Conservation (phyloP, 139 green algal species). For the Edaphochlamys debaryana region DNA sequence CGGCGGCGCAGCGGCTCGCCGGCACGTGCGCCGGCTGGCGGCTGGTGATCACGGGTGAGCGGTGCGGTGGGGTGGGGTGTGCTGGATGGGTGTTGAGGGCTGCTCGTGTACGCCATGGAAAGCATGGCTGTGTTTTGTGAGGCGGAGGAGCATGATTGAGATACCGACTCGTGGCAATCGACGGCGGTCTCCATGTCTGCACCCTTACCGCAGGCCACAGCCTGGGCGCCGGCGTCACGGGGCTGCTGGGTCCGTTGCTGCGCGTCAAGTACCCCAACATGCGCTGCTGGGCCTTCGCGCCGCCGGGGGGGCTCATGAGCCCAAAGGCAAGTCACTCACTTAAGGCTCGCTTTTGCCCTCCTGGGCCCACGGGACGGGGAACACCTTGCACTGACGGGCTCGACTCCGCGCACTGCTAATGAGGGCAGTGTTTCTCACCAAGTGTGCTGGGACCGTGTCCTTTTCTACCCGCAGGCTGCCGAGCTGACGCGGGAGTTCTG, state of each 20-base stretch:
- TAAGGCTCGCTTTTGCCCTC: too few species aligned
- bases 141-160: too few species aligned
- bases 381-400: neutral
- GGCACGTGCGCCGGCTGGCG: neutral
- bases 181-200: too few species aligned
- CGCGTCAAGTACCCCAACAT: neutral
- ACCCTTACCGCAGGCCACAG: slow-evolving; percentile 22
- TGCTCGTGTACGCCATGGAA: too few species aligned
- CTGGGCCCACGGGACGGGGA: neutral
- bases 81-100: neutral
- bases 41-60: slow-evolving; percentile 30
- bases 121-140: too few species aligned
- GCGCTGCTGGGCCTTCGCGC: slow-evolving; percentile 47
- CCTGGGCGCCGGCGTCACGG: slow-evolving; percentile 32
- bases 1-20: neutral
- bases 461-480: slow-evolving; percentile 19
- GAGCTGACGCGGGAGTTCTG: slow-evolving; percentile 11
- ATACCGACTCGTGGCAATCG: too few species aligned
- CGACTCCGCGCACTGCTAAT: too few species aligned
- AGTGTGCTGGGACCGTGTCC: neutral
- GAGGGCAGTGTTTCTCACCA: too few species aligned
- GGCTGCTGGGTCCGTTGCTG: slow-evolving; percentile 26
- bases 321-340: too few species aligned
- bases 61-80: neutral
- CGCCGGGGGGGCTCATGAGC: slow-evolving; percentile 60